Base-by-base conservation (phyloP, 2,329 filamentous ascomycete genomes). In the Cercospora beticola region DNA sequence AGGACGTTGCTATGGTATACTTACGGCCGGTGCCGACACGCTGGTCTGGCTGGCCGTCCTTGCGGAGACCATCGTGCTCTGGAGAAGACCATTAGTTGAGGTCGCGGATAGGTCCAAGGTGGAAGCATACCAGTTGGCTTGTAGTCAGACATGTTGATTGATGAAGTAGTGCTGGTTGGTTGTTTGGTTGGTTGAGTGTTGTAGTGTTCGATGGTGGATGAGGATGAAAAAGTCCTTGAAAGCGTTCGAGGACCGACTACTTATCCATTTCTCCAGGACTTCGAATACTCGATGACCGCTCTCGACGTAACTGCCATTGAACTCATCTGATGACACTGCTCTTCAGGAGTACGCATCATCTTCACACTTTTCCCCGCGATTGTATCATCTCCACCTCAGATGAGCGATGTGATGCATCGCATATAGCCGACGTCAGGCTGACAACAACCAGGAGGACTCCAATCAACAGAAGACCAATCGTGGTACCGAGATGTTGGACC, bases 51-150 rank as follows among this genome's bases (percentile, higher is more conserved):
- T 79, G 78, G 62, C 81, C 80, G 71, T 82, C 81, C 73, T 82
- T 75, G 72, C 79, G 80, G 67, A 82, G 78, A 68, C 81, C 81
- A 72, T 76, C 78, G 73, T 82, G 79, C 76, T 82, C 79, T 80
- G 66, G 23, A 12, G n/a, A 14, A 10, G 57, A 54, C 70, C 43
- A 73, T 65, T n/a, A 23, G 28, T 23, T 6, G 26, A 12, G 4
- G 30, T 21, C 8, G 64, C 14, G 5, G 56, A 9, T 7, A 18
- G n/a, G 49, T 6, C n/a, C 1, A 43, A 7, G 12, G 10, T 14
- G 12, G 10, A 14, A 52, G 18, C 63, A 14, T 68, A 77, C 75
- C 77, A 69, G 77, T 78, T 71, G 77, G 77, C 74, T 79, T 79
- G 76, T 79, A 79, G 69, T 77, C 77, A 73, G 77, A 78, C 77